Evolutionary conservation across 331 rosid species (phyloP).

Genomic region (Phaseolus coccineus): DNA sequence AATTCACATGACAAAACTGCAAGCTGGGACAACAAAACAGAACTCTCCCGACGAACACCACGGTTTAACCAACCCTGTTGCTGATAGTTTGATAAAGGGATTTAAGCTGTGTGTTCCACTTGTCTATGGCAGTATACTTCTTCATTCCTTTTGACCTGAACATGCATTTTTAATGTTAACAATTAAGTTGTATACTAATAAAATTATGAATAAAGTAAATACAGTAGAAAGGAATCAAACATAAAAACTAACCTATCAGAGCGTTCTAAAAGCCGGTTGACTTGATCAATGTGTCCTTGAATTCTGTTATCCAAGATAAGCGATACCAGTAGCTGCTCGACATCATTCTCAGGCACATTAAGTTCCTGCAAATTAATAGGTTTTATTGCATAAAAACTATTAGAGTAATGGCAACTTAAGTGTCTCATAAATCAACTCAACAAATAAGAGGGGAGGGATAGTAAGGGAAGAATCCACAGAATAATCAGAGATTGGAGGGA

Average conservation of each 20-base stretch:
- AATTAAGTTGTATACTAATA: neutral
- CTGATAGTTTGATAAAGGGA: conserved; percentile 81
- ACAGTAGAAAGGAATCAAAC: neutral
- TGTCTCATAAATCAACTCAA: neutral
- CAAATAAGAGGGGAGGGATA: neutral
- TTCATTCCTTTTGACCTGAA: conserved; percentile 97
- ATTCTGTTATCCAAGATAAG: conserved; percentile 94
- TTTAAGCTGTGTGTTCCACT: conserved; percentile 94
- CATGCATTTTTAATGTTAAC: conserved; percentile 28
- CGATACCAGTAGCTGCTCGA: conserved; percentile 90
- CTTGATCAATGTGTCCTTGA: conserved; percentile 97
- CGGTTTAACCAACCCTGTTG: conserved; percentile 72
- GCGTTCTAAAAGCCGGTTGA: conserved; percentile 91
- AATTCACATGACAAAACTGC: conserved; percentile 55
- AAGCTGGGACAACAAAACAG: conserved; percentile 38
- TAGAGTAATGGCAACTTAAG: conserved; percentile 12
- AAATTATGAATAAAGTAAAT: conserved; percentile 7
- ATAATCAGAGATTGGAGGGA: conserved; percentile 8
- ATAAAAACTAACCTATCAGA: conserved; percentile 70
- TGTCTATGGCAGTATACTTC: conserved; percentile 91
- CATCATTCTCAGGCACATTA: conserved; percentile 95
- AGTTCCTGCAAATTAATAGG: conserved; percentile 69
- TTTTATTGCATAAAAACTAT: conserved; percentile 29
- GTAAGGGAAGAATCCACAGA: neutral
- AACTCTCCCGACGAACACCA: conserved; percentile 15